A percentile compares a stretch with the other conserved stretches of the same genome.
These are phyloP conservation scores for Emmonsia crescens DNA, from an alignment of 2,329 filamentous ascomycete genomes.

Conservation along the genomic window DNA sequence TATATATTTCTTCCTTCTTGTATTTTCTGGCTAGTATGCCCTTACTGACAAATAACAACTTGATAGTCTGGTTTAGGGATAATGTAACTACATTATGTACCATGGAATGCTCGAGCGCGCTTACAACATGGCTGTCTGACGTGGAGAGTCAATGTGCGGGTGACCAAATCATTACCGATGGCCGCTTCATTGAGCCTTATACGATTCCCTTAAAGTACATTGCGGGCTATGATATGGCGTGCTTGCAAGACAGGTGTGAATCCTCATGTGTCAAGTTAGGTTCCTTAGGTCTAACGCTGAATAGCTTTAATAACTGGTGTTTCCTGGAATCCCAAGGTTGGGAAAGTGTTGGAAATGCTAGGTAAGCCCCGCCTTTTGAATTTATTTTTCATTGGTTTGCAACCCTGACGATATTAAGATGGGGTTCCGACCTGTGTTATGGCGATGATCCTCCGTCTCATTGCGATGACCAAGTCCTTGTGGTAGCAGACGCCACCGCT, in stretches of 20 bases:
- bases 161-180: conserved; percentile 9
- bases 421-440: conserved; percentile 9
- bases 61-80: conserved; percentile 12
- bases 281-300: not conserved
- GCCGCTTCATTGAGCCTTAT: conserved; percentile 11
- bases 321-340: conserved; percentile 13
- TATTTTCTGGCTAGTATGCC: not conserved
- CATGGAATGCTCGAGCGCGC: conserved; percentile 7
- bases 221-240: conserved; percentile 12
- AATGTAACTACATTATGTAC: conserved; percentile 13
- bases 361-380: conserved; percentile 1
- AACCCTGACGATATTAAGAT: not conserved
- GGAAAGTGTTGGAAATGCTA: conserved; percentile 9
- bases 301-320: conserved; percentile 13
- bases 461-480: conserved; percentile 6
- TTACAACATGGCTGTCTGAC: conserved; percentile 10
- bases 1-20: not conserved
- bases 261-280: not conserved
- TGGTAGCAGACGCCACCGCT: not conserved
- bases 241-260: conserved; percentile 11
- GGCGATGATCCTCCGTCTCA: conserved; percentile 8
- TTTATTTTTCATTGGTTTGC: not conserved
- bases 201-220: conserved; percentile 13
- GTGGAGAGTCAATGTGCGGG: conserved; percentile 10
- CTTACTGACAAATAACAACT: conserved; percentile 1